phyloP scores from a whole-genome alignment of 148 eudicot genomes.

The Camellia sinensis region DNA sequence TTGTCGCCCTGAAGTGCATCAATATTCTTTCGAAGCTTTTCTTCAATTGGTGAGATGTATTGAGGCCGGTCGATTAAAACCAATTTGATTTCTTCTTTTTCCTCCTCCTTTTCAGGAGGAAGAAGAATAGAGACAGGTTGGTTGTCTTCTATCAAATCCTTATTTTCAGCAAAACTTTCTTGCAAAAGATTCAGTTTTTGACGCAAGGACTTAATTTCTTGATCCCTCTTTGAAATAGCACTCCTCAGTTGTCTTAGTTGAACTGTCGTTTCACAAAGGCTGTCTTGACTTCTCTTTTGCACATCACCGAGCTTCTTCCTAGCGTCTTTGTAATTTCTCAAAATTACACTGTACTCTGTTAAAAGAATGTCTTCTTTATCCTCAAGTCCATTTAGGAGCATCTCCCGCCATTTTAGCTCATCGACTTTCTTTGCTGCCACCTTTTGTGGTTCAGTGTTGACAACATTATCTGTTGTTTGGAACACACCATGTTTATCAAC shows the following conservation, averaged over 20 bases:
- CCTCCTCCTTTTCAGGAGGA: slow-evolving; percentile 28
- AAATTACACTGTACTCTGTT: slow-evolving; percentile 63
- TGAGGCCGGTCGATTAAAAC: slow-evolving; percentile 25
- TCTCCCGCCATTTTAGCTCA: slow-evolving; percentile 61
- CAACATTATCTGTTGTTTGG: background rate
- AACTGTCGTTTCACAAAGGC: slow-evolving; percentile 34
- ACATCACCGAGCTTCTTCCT: slow-evolving; percentile 61
- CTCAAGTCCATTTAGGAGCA: slow-evolving; percentile 60
- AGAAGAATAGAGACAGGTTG: background rate
- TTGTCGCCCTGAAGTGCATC: slow-evolving; percentile 78
- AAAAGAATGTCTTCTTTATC: slow-evolving; percentile 73
- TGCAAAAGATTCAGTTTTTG: slow-evolving; percentile 40
- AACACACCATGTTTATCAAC: background rate
- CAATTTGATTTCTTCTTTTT: slow-evolving; percentile 33
- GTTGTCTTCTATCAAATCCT: slow-evolving; percentile 25
- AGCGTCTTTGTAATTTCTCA: slow-evolving; percentile 62
- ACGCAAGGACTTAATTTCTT: slow-evolving; percentile 50
- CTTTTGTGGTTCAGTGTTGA: slow-evolving; percentile 10
- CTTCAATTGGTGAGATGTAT: slow-evolving; percentile 55
- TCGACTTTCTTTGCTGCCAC: slow-evolving; percentile 30
- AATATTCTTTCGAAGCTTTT: slow-evolving; percentile 61
- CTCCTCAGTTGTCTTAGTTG: slow-evolving; percentile 49
- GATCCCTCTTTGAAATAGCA: slow-evolving; percentile 52
- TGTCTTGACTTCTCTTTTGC: slow-evolving; percentile 52
- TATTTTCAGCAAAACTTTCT: slow-evolving; percentile 29